These are phyloP conservation scores for Colletotrichum magnum DNA, from an alignment of 2,329 filamentous ascomycete genomes.

Conservation along the genomic window DNA sequence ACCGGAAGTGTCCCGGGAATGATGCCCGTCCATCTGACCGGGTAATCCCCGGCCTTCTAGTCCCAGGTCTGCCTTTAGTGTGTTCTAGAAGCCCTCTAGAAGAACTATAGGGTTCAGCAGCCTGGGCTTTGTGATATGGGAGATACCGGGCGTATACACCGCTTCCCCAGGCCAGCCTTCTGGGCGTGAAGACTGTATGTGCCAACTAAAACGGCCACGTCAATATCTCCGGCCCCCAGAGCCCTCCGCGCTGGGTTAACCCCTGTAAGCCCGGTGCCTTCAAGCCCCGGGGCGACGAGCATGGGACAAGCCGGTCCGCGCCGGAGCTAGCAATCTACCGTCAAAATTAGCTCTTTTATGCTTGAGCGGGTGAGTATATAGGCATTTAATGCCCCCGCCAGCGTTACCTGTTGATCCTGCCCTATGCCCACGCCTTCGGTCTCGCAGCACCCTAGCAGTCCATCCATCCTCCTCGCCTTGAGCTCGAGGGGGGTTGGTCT, in stretches of 20 bases:
- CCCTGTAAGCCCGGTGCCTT: slow-evolving; percentile 12
- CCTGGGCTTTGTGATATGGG: neutral
- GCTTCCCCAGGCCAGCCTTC: neutral
- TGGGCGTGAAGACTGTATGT: neutral
- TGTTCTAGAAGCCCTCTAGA: neutral
- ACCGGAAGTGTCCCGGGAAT: neutral
- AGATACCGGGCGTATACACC: too few relatives aligned
- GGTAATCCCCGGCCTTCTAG: neutral
- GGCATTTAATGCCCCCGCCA: too few relatives aligned
- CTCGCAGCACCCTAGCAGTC: too few relatives aligned
- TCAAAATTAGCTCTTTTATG: too few relatives aligned
- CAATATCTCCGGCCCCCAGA: neutral
- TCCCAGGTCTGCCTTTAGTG: neutral
- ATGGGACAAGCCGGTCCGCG: slow-evolving; percentile 3
- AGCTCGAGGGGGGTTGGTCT: too few relatives aligned
- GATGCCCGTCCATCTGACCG: accelerated
- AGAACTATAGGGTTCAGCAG: neutral
- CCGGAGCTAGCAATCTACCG: too few relatives aligned
- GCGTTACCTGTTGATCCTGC: too few relatives aligned
- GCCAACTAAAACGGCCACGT: slow-evolving; percentile 18
- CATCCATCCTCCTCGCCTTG: too few relatives aligned
- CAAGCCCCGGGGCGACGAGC: neutral
- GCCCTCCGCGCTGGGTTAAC: neutral
- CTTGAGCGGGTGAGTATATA: too few relatives aligned
- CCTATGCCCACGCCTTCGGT: too few relatives aligned